Conservation (phyloP, 495 filamentous ascomycete species). For the Corynascus novoguineensis region DNA sequence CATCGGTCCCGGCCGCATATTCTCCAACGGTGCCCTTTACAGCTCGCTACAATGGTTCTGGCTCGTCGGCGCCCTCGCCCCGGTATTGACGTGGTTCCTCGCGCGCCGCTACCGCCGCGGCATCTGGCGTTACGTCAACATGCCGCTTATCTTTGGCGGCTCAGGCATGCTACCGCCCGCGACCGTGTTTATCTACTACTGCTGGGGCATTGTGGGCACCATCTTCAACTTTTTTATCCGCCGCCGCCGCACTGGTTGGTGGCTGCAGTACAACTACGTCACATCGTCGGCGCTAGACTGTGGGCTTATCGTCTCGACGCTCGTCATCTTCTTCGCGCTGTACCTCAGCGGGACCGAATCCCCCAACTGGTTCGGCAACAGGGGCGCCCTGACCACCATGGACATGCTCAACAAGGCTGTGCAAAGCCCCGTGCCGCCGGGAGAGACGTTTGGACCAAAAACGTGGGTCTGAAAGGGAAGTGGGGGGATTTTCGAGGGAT, state of each 20-base stretch:
- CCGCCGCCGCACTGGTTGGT: constrained; percentile 61
- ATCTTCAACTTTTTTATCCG: constrained; percentile 63
- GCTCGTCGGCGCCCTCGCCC: constrained; percentile 55
- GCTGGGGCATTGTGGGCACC: constrained; percentile 63
- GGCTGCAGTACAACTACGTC: constrained; percentile 75
- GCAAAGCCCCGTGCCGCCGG: constrained; percentile 28
- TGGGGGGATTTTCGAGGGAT: not conserved
- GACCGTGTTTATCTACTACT: constrained; percentile 59
- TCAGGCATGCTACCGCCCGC: constrained; percentile 59
- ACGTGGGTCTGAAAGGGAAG: constrained; percentile 32
- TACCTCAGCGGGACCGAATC: constrained; percentile 47
- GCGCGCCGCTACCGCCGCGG: constrained; percentile 56
- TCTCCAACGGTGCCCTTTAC: constrained; percentile 58
- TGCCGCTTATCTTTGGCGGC: constrained; percentile 63
- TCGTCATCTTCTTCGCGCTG: constrained; percentile 67
- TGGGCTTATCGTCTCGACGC: constrained; percentile 58
- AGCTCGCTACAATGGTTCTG: constrained; percentile 63
- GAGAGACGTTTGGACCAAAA: constrained; percentile 44
- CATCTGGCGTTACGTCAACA: constrained; percentile 53
- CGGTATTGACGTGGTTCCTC: constrained; percentile 55
- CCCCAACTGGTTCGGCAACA: constrained; percentile 65
- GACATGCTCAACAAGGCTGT: constrained; percentile 34
- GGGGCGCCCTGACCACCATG: constrained; percentile 37
- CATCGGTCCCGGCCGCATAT: constrained; percentile 52
- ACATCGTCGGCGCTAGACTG: constrained; percentile 66